phyloP scores from a whole-genome alignment of 2,329 filamentous ascomycete species.

The Trichoderma oligosporum region DNA sequence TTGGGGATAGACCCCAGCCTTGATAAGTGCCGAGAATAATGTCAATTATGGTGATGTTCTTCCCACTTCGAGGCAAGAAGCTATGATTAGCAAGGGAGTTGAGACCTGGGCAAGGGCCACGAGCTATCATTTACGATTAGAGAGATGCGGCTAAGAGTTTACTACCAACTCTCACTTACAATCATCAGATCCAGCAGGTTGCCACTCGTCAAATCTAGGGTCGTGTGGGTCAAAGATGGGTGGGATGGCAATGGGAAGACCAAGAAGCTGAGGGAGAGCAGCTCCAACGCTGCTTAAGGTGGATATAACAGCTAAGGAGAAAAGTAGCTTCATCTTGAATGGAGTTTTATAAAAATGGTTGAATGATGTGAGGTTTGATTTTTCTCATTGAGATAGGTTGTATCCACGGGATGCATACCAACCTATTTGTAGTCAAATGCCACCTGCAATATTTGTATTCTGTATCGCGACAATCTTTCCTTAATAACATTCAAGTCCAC shows the following conservation, averaged over 20 bases:
- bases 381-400: neutral
- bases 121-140: neutral
- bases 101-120: slow-evolving; percentile 6
- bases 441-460: too few relatives aligned
- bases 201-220: neutral
- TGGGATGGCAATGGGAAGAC: too few relatives aligned
- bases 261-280: neutral
- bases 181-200: neutral
- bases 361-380: too few relatives aligned
- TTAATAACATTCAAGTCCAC: too few relatives aligned
- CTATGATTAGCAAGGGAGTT: slow-evolving; percentile 15
- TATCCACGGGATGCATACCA: neutral
- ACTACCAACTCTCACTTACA: neutral
- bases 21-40: neutral
- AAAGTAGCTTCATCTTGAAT: neutral
- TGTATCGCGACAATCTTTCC: too few relatives aligned
- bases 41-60: slow-evolving; percentile 3
- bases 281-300: neutral
- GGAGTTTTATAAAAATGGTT: neutral
- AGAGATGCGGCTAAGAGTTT: neutral
- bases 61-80: slow-evolving; percentile 12
- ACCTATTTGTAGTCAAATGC: neutral
- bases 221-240: neutral
- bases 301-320: neutral
- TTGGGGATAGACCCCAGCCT: neutral